A percentile compares a stretch with the other conserved stretches of the same genome.
Evolutionary conservation across 1,284 basidiomycete species (phyloP).

Genomic region (Cryptococcus deneoformans): DNA sequence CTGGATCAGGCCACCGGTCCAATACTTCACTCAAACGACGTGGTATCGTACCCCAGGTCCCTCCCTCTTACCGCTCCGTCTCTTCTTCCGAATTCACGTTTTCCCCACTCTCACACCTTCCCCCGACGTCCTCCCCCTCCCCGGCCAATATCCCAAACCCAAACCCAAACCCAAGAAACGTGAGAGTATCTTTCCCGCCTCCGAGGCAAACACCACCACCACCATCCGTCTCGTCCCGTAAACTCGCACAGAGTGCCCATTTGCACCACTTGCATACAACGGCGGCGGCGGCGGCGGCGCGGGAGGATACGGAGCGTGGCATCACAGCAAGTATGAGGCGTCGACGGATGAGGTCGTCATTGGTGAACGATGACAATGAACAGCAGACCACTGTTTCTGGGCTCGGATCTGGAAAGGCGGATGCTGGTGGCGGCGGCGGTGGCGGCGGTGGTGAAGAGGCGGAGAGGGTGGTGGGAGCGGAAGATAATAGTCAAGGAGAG

Average conservation of each 20-base stretch:
- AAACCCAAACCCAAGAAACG: no score
- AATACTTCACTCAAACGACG: conserved; percentile 5
- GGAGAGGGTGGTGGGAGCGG: neutral
- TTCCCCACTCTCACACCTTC: neutral
- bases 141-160: no score
- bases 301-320: no score
- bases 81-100: conserved; percentile 8
- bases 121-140: no score
- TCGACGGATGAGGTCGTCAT: neutral
- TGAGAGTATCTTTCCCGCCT: no score
- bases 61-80: conserved; percentile 14
- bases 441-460: no score
- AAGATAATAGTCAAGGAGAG: conserved; percentile 13
- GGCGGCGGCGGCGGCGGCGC: neutral
- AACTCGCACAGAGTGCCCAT: no score
- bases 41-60: conserved; percentile 3
- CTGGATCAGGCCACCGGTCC: conserved; percentile 7
- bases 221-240: no score
- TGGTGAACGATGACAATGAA: neutral
- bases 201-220: no score
- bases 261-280: no score
- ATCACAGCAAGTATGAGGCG: neutral
- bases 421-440: no score
- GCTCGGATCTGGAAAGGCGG: neutral
- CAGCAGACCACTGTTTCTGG: neutral